phyloP scores from a whole-genome alignment of 495 filamentous ascomycete species.

The Lophium mytilinum region DNA sequence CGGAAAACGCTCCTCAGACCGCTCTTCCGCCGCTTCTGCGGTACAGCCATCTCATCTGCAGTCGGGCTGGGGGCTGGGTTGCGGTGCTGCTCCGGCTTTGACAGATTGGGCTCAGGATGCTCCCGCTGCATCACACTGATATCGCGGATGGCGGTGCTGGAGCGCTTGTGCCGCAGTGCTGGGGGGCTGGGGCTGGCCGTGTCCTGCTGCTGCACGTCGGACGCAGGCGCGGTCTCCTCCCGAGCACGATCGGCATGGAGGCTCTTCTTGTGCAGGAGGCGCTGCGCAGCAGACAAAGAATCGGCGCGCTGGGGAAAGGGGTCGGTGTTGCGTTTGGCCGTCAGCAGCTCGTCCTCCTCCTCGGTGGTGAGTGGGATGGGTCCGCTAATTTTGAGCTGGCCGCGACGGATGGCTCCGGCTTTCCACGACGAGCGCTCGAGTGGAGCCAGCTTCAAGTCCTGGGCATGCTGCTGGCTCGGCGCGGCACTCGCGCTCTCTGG shows the following conservation, averaged over 20 bases:
- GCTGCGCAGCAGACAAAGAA: background rate
- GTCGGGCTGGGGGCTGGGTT: constrained; percentile 21
- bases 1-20: constrained; percentile 21
- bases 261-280: background rate
- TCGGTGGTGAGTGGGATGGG: constrained; percentile 28
- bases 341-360: constrained; percentile 12
- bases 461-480: constrained; percentile 8
- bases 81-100: constrained; percentile 1
- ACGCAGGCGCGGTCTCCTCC: background rate
- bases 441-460: too few relatives aligned
- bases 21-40: constrained; percentile 23
- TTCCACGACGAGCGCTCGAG: constrained; percentile 22
- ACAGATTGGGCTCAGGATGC: background rate
- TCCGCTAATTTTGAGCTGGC: constrained; percentile 28
- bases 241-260: background rate
- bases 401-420: constrained; percentile 30
- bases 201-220: background rate
- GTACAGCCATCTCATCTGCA: constrained; percentile 3
- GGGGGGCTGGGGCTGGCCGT: background rate
- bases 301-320: background rate
- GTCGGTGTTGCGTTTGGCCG: constrained; percentile 11
- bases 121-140: constrained; percentile 6
- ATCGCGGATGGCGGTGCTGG: constrained; percentile 2
- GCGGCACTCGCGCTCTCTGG: constrained; percentile 8
- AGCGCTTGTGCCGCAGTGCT: constrained; percentile 7